Percentiles rank a stretch among this genome's conserved stretches.
These are phyloP conservation scores for Ogataea dorogensis DNA, from an alignment of 805 yeast genomes.

Conservation along the genomic window DNA sequence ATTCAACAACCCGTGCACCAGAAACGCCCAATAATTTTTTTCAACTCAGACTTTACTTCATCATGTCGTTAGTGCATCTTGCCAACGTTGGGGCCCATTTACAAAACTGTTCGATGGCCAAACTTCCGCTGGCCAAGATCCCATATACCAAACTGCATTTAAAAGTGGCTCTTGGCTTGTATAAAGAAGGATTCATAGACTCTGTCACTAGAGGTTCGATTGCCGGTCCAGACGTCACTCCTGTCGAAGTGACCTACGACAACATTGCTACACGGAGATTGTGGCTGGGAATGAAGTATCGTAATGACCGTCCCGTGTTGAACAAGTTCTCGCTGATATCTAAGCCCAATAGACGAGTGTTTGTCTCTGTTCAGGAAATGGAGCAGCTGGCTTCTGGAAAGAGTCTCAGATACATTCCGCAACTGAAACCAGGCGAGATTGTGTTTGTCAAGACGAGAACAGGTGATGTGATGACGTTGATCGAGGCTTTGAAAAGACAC, in stretches of 20 bases:
- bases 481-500: constrained; percentile 78
- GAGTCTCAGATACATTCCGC: constrained; percentile 69
- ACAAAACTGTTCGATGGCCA: constrained; percentile 81
- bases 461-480: constrained; percentile 63
- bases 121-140: constrained; percentile 69
- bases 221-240: constrained; percentile 75
- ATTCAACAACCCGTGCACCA: constrained; percentile 6
- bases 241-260: constrained; percentile 80
- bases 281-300: constrained; percentile 90
- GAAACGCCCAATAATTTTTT: constrained; percentile 2
- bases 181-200: constrained; percentile 86
- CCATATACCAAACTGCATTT: constrained; percentile 83
- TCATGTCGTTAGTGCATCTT: constrained; percentile 84
- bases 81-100: constrained; percentile 85
- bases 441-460: constrained; percentile 59
- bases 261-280: constrained; percentile 81
- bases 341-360: constrained; percentile 79
- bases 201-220: constrained; percentile 82
- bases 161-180: constrained; percentile 77
- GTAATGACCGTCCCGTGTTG: constrained; percentile 75
- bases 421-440: constrained; percentile 87
- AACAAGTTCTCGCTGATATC: constrained; percentile 69
- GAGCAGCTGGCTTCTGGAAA: constrained; percentile 73
- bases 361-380: constrained; percentile 61
- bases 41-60: constrained; percentile 4